phyloP scores from a whole-genome alignment of 768 basidiomycete species.

The Leccinum fibrillosum region DNA sequence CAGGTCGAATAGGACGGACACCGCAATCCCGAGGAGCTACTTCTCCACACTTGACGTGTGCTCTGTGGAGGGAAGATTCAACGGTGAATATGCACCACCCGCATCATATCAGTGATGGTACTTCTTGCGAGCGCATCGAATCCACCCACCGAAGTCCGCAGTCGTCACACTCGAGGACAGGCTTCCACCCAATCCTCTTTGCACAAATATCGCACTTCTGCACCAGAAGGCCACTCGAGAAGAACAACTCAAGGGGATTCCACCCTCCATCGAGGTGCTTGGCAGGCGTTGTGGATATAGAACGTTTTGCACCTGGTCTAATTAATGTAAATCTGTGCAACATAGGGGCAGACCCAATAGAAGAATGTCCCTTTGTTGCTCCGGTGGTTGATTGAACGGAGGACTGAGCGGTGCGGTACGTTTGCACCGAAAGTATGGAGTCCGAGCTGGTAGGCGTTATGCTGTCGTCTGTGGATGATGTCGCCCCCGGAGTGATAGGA shows the following conservation, averaged over 20 bases:
- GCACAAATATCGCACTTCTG: slow-evolving; percentile 80
- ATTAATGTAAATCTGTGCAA: slow-evolving; percentile 86
- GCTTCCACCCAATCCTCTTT: slow-evolving; percentile 85
- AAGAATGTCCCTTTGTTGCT: slow-evolving; percentile 78
- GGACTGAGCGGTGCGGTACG: slow-evolving; percentile 61
- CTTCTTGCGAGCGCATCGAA: slow-evolving; percentile 10
- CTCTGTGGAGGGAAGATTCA: slow-evolving; percentile 39
- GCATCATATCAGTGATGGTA: slow-evolving; percentile 15
- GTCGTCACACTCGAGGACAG: slow-evolving; percentile 84
- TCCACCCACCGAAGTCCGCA: slow-evolving; percentile 65
- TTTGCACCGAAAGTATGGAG: slow-evolving; percentile 53
- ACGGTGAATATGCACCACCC: slow-evolving; percentile 3
- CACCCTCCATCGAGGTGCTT: slow-evolving; percentile 42
- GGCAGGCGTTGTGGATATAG: slow-evolving; percentile 29
- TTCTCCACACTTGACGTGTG: slow-evolving; percentile 88
- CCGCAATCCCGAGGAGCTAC: slow-evolving; percentile 78
- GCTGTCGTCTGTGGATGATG: slow-evolving; percentile 25
- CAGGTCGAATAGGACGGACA: slow-evolving; percentile 38
- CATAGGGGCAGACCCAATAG: slow-evolving; percentile 52
- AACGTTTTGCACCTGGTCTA: slow-evolving; percentile 69
- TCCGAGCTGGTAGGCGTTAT: slow-evolving; percentile 40
- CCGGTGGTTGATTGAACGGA: slow-evolving; percentile 50
- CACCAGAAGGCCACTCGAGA: slow-evolving; percentile 66
- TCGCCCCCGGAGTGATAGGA: slow-evolving; percentile 38
- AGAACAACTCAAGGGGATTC: slow-evolving; percentile 79